A percentile compares a stretch with the other conserved stretches of the same genome.
These are phyloP conservation scores for Arabidopsis suecica DNA, from an alignment of 345 rosid genomes.

Conservation along the genomic window DNA sequence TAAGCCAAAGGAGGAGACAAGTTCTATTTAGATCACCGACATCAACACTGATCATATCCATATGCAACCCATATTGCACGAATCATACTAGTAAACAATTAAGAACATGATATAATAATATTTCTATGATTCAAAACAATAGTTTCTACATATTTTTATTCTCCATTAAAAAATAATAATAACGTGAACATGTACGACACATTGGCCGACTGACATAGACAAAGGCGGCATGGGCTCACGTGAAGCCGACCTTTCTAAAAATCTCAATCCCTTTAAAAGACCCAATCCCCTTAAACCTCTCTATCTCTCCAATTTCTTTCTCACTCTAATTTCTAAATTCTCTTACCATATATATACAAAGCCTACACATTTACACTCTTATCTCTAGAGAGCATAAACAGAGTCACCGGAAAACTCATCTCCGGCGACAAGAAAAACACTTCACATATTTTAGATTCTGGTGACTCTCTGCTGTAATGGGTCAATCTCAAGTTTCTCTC, in stretches of 20 bases:
- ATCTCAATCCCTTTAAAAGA: constrained; percentile 32
- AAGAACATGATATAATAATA: constrained; percentile 17
- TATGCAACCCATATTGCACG: constrained; percentile 37
- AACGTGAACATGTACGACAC: constrained; percentile 44
- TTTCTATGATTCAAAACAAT: not conserved
- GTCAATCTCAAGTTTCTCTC: constrained; percentile 30
- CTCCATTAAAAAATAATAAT: not conserved
- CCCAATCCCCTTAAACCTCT: constrained; percentile 11
- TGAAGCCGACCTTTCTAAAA: constrained; percentile 40
- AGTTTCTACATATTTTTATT: not conserved
- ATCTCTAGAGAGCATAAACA: constrained; percentile 23
- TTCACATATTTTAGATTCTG: constrained; percentile 19
- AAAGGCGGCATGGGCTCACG: constrained; percentile 45
- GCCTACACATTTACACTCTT: constrained; percentile 16
- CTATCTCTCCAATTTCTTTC: constrained; percentile 1
- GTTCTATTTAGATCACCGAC: constrained; percentile 40
- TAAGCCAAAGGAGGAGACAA: constrained; percentile 18
- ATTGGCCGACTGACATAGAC: constrained; percentile 42
- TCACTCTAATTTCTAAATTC: constrained; percentile 2
- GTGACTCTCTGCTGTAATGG: constrained; percentile 45
- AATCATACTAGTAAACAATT: constrained; percentile 22
- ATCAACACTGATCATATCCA: constrained; percentile 19
- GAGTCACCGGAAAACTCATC: constrained; percentile 36
- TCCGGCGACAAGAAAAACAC: constrained; percentile 16
- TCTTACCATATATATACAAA: constrained; percentile 11